These are phyloP conservation scores for Pachysolen tannophilus DNA, from an alignment of 805 yeast genomes.

Conservation along the genomic window DNA sequence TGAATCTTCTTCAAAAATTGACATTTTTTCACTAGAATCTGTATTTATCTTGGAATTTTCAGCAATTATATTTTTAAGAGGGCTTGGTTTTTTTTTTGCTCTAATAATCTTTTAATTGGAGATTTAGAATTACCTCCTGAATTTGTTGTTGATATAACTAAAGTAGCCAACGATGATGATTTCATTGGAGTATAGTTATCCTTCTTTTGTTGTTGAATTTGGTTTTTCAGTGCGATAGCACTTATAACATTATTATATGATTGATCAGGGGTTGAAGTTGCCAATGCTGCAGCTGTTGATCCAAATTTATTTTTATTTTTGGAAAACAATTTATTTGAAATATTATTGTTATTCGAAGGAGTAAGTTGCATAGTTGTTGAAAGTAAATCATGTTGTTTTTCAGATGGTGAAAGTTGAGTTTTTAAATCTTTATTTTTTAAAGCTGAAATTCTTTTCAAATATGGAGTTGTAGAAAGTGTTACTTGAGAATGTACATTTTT, in stretches of 20 bases:
- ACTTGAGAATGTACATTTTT: conserved; percentile 1
- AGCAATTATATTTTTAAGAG: no score
- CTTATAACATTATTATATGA: not conserved
- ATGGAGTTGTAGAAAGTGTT: conserved; percentile 16
- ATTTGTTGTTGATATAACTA: not conserved
- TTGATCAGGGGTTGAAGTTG: not conserved
- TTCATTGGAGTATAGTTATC: not conserved
- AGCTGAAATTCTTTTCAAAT: conserved; percentile 10
- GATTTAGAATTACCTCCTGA: no score
- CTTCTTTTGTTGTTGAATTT: no score
- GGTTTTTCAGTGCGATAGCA: no score
- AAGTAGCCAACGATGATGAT: not conserved
- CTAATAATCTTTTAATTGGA: no score
- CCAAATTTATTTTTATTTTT: not conserved
- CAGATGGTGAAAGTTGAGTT: not conserved
- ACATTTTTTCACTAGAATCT: no score
- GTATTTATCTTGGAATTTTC: no score
- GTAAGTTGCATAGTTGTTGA: not conserved
- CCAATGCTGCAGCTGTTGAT: not conserved
- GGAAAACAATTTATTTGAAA: not conserved
- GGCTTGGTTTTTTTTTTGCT: no score
- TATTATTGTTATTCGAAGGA: not conserved
- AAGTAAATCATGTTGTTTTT: not conserved
- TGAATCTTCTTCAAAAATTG: no score
- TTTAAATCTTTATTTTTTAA: not conserved